Evolutionary conservation across 2,329 filamentous ascomycete genomes (phyloP), one percentile per base, ranked within the genome.

Genomic region (Colletotrichum lentis): DNA sequence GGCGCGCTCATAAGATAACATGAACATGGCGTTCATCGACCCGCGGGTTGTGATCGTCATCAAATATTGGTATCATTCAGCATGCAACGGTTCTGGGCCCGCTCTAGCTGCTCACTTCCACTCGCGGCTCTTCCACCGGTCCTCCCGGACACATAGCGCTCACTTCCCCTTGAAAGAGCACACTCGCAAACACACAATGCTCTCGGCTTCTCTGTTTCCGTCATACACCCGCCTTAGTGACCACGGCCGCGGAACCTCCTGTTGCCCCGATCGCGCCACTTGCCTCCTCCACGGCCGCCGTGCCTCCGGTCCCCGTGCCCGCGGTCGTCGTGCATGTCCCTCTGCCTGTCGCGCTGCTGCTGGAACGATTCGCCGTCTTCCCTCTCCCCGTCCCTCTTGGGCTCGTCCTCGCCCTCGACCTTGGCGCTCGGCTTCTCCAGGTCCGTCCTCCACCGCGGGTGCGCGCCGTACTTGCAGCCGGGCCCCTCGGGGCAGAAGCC

Each of bases 401-500:
- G 64, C 80, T 79, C 75, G 72, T 88, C 87, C 76, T 90, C 85
- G 73, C 88, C 87, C 60, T 88, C 86, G 18, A 86, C 82, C 82
- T 90, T 92, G 71, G 91, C 89, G 37, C 87, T 87, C 8, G 91
- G 93, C 82, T 90, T 91, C 77, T 93, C 90, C 46, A 94, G 81
- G 71, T 94, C 89, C 74, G 88, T 87, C 27, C 89, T 88, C 90
- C 93, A 98, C 68, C 89, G 86, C 3, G 95, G 90, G 78, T 99
- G 96, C 6, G 93, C 91, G 22, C 92, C 92, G 71, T 91, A 87
- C 75, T 88, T 89, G 80, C 96, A 99, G 8, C 83, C 82, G 69
- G 83, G 85, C 1, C 79, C 95, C 63, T 97, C 91, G 0, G 96
- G 96, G 77, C 96, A 99, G 82, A 99, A 99, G 1, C 96, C 96